These are phyloP conservation scores for Ustilago xerochloae DNA, from an alignment of 1,284 basidiomycete genomes.

Conservation along the genomic window DNA sequence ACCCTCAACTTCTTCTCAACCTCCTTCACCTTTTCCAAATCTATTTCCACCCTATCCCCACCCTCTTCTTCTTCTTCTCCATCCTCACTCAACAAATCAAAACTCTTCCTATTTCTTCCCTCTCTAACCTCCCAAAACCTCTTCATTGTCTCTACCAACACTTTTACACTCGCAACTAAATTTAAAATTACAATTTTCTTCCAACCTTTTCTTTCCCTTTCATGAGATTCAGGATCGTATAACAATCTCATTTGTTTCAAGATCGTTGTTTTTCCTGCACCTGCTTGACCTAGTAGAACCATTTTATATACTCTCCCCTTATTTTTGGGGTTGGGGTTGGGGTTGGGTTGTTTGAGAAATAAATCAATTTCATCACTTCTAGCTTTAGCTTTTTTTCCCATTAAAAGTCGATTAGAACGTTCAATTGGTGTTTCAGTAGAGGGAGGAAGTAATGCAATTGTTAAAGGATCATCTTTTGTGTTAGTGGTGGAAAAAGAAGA, in stretches of 20 bases:
- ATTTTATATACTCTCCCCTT: constrained; percentile 31
- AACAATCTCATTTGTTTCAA: constrained; percentile 59
- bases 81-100: constrained; percentile 6
- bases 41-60: background rate
- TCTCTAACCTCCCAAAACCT: constrained; percentile 7
- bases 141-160: constrained; percentile 31
- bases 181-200: constrained; percentile 48
- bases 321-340: background rate
- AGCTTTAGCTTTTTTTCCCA: constrained; percentile 29
- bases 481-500: no score
- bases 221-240: constrained; percentile 52
- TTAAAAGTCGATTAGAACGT: background rate
- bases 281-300: constrained; percentile 49
- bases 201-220: constrained; percentile 43
- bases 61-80: background rate
- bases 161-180: constrained; percentile 26
- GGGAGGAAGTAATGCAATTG: constrained; percentile 25
- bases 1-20: constrained; percentile 11
- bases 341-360: constrained; percentile 13
- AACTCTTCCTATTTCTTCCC: constrained; percentile 14
- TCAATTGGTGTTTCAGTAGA: constrained; percentile 19
- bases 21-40: constrained; percentile 7
- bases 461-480: constrained; percentile 27
- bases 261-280: constrained; percentile 56
- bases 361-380: constrained; percentile 36